Evolutionary conservation across 225 moss, liverwort and hornwort genomes (phyloP).

Genomic region (Neckera pumila): DNA sequence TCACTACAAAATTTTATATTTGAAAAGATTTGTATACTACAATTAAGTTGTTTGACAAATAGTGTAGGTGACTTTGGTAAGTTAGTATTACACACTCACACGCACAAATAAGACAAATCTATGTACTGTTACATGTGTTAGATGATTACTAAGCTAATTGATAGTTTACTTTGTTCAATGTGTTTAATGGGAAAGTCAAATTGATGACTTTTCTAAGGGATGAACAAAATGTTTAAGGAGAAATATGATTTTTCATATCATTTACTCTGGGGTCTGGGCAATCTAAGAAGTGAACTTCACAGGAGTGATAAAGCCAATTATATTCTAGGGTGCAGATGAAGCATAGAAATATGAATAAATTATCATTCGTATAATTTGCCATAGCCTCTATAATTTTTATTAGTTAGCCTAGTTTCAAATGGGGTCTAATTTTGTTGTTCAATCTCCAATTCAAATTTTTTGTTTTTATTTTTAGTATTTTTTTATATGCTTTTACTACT

Average conservation of each 20-base stretch:
- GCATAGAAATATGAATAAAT: background rate
- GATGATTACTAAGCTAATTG: background rate
- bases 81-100: background rate
- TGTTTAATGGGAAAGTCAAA: background rate
- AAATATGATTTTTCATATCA: background rate
- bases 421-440: too few species aligned
- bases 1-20: background rate
- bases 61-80: background rate
- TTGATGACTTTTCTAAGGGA: background rate
- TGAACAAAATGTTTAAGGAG: background rate
- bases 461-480: too few species aligned
- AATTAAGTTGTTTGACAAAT: background rate
- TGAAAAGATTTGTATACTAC: too few species aligned
- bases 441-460: too few species aligned
- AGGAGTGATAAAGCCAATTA: background rate
- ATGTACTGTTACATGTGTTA: fast-evolving
- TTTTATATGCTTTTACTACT: too few species aligned
- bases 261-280: background rate
- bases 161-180: background rate
- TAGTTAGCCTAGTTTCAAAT: background rate
- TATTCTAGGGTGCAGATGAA: background rate
- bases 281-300: fast-evolving
- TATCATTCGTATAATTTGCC: background rate
- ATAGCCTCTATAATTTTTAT: background rate
- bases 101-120: background rate